These are phyloP conservation scores for Paratinospora sagittata DNA, from an alignment of 164 flowering plant species.

Conservation along the genomic window DNA sequence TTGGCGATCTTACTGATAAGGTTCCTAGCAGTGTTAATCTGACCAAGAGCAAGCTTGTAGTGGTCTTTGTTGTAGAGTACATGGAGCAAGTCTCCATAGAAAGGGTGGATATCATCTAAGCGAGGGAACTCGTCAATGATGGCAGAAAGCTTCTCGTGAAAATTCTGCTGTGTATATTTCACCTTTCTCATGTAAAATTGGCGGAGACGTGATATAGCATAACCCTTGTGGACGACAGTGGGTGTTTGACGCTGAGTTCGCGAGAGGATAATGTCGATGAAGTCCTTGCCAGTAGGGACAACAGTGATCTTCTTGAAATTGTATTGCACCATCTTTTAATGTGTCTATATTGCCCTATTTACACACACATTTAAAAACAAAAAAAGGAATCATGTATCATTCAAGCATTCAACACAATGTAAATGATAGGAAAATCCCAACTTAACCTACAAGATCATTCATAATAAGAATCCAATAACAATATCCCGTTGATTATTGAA, in stretches of 20 bases:
- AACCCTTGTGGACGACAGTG: conserved; percentile 86
- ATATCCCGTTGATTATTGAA: too few relatives aligned
- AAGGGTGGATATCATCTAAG: conserved; percentile 80
- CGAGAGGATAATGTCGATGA: conserved; percentile 74
- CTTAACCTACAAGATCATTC: too few relatives aligned
- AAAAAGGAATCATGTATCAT: too few relatives aligned
- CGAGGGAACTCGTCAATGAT: conserved; percentile 87
- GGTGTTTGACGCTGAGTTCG: conserved; percentile 88
- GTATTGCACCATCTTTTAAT: conserved; percentile 72
- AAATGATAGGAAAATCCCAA: too few relatives aligned
- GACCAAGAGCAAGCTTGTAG: conserved; percentile 90
- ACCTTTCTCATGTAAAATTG: conserved; percentile 90
- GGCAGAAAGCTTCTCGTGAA: conserved; percentile 78
- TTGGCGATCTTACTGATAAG: conserved; percentile 63
- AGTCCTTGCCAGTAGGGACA: conserved; percentile 73
- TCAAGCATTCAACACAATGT: too few relatives aligned
- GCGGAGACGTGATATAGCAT: conserved; percentile 68
- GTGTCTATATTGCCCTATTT: neutral
- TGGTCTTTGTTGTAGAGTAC: conserved; percentile 92
- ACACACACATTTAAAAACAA: too few relatives aligned
- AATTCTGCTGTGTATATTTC: conserved; percentile 73
- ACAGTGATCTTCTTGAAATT: conserved; percentile 86
- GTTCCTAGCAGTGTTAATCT: conserved; percentile 77
- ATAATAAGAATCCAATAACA: too few relatives aligned
- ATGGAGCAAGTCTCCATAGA: conserved; percentile 80